phyloP scores from a whole-genome alignment of 169 alveolate species.

The Cryptosporidium viatorum region DNA sequence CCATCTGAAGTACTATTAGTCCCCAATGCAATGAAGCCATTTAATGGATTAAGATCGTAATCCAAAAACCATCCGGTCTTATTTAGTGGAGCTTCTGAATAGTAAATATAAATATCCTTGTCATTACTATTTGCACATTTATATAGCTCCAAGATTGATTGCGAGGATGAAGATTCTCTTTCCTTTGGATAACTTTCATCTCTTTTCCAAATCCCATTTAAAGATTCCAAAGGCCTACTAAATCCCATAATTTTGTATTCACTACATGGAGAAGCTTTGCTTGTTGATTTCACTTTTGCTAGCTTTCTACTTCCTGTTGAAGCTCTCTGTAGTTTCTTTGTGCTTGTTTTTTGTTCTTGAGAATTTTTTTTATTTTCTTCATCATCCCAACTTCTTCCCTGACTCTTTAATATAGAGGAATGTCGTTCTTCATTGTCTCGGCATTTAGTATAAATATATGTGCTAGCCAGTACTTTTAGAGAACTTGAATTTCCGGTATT shows the following conservation, averaged over 20 bases:
- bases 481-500: background rate
- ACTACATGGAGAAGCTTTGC: background rate
- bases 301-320: background rate
- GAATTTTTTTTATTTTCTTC: background rate
- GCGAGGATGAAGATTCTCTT: background rate
- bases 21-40: conserved; percentile 72
- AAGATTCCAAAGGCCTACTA: conserved; percentile 8
- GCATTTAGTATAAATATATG: conserved; percentile 16
- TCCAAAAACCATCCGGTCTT: conserved; percentile 74
- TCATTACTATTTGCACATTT: conserved; percentile 39
- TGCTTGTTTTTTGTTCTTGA: background rate
- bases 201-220: conserved; percentile 52
- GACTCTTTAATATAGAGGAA: background rate
- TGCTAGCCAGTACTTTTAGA: background rate
- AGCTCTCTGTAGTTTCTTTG: background rate
- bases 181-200: background rate
- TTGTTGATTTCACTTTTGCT: background rate
- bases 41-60: conserved; percentile 55
- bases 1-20: background rate
- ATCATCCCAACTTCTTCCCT: background rate
- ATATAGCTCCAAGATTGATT: background rate
- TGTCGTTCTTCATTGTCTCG: background rate
- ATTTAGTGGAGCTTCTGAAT: conserved; percentile 48
- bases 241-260: conserved; percentile 49
- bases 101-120: conserved; percentile 52